phyloP scores from a whole-genome alignment of 768 basidiomycete species.

The Tulasnella sp. region DNA sequence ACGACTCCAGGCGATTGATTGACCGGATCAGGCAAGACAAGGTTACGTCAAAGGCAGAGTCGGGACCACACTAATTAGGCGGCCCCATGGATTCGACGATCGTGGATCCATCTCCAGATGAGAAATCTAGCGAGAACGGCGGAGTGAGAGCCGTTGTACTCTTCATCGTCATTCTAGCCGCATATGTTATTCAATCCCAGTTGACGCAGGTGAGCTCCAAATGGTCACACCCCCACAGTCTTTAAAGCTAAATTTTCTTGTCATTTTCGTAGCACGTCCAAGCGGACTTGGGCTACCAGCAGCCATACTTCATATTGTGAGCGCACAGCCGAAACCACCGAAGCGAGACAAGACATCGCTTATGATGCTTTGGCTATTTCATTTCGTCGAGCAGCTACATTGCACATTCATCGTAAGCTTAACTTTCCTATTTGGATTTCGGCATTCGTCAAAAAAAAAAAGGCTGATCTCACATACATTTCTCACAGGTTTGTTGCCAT shows the following conservation, averaged over 20 bases:
- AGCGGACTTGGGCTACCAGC: slow-evolving; percentile 59
- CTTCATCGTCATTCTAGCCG: slow-evolving; percentile 40
- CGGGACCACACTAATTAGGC: too few relatives aligned
- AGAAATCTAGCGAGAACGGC: slow-evolving; percentile 20
- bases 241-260: neutral
- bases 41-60: too few relatives aligned
- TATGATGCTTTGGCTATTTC: neutral
- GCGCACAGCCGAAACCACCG: slow-evolving; percentile 22
- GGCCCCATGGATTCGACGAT: too few relatives aligned
- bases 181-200: slow-evolving; percentile 69
- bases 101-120: too few relatives aligned
- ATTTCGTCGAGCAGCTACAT: slow-evolving; percentile 46
- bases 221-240: neutral
- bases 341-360: neutral
- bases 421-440: neutral
- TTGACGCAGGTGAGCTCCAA: slow-evolving; percentile 50
- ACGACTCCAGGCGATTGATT: too few relatives aligned
- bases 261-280: slow-evolving; percentile 57
- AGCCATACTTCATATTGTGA: slow-evolving; percentile 84
- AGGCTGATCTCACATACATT: slow-evolving; percentile 11
- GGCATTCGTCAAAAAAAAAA: neutral
- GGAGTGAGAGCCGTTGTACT: slow-evolving; percentile 41
- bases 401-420: slow-evolving; percentile 54
- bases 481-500: slow-evolving; percentile 47
- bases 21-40: too few relatives aligned